Base-by-base conservation (phyloP, 306 rosid species). In the Acacia acuminata region DNA sequence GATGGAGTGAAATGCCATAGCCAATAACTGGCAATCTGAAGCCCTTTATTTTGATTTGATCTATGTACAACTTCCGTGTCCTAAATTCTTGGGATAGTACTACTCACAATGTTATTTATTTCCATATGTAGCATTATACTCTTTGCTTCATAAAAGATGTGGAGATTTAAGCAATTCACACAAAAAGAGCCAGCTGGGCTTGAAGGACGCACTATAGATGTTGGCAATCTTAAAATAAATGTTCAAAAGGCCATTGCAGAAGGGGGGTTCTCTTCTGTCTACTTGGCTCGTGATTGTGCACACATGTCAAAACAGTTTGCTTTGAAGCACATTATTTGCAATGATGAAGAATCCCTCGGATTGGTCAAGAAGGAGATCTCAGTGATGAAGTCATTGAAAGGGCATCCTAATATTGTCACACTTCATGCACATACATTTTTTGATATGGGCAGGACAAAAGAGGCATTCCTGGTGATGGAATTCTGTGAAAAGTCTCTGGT, bases 191-290 rank as follows among this genome's bases (percentile, higher is more conserved):
- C 86, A 36, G 71, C 87, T 69, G 99, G 99, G 48, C 96, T 95
- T n/a, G 99, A 95, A 91, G 97, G 98, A 13, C 98, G 98, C 20
- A 73, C 87, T 34, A 71, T 95, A 63, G 99, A 95, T 70, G 93
- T 95, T 78, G 93, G 98, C 24, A 93, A 88, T 86, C 90, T 95
- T 82, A 95, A 93, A 88, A 82, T 95, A 86, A 84, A 87, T 77
- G 87, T 95, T 32, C 85, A 81, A 47, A 95, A 93, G 80, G 90
- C 87, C 83, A 92, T 95, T 69, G 98, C 99, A 7, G 99, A 95
- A 82, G 99, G 99, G 68, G 98, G 99, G 19, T 95, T 95, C 90
- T 95, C 98, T 38, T 92, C 92, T 76, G 99, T 95, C 56, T 95
- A 95, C 91, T 84, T 95, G 85, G 98, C 98, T 32, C 91, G 94